Base-by-base conservation (phyloP, 306 rosid species). In the Cyamopsis tetragonoloba region DNA sequence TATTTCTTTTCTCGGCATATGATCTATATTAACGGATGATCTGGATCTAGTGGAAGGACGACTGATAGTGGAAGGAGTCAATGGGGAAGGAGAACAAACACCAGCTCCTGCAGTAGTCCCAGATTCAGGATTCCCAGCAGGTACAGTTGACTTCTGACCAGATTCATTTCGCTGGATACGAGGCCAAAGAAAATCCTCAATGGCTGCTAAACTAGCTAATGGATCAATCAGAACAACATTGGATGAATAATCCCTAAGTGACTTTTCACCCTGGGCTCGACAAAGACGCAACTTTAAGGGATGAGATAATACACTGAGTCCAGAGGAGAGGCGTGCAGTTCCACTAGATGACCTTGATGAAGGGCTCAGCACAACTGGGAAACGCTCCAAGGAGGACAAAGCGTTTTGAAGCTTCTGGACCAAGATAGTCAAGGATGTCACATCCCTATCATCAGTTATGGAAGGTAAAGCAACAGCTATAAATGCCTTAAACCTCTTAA, bases 321-420 rank as follows among this genome's bases (percentile, higher is more conserved):
- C 99, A 44, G 99, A 88, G 30, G 99, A 93, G 74, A 95, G 91
- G 19, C 96, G 96, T 15, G 92, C 92, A 74, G 92, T 82, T 72
- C 97, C 99, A 83, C 79, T 68, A 62, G 96, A 78, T 71, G 99
- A 85, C 81, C 99, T 88, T 50, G 97, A 70, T 59, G 99, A 86
- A 80, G 90, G 99, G 77, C 97, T 95, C 77, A 95, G 81, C 80
- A 95, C 91, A 43, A 95, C 99, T 20, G 97, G 97, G 74, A 95
- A 95, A 61, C 96, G 95, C 81, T 95, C 99, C 72, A 91, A 81
- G 50, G 99, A 95, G 49, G 99, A 90, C 81, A 95, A 76, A 74
- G 99, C 97, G 86, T 88, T 86, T 77, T 95, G 99, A 76, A 95
- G 96, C 83, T 95, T 95, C 84, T 95, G 96, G 66, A 95, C 84